Evolutionary conservation across 2,329 filamentous ascomycete species (phyloP).

Genomic region (Pochonia chlamydosporia): DNA sequence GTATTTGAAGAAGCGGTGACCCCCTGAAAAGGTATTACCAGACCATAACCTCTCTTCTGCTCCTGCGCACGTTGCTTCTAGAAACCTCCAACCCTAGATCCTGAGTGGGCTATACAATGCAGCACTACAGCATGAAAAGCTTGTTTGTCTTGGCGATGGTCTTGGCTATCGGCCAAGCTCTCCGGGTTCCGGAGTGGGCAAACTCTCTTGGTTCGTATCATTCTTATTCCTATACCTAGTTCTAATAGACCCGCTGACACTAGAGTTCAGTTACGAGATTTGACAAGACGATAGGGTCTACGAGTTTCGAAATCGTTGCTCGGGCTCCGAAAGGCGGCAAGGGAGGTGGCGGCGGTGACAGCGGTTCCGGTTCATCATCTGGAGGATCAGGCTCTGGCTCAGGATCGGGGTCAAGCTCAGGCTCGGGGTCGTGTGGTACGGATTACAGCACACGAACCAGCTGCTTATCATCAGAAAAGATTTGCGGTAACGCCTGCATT

Average conservation of each 20-base stretch:
- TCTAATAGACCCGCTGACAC: too few species aligned
- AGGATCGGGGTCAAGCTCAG: not conserved
- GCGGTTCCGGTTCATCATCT: not conserved
- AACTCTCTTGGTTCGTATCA: not conserved
- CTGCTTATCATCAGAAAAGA: not conserved
- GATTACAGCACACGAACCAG: not conserved
- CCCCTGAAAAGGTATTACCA: too few species aligned
- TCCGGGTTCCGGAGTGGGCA: not conserved
- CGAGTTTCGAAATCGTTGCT: not conserved
- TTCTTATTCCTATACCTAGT: not conserved
- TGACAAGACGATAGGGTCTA: not conserved
- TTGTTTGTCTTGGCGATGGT: not conserved
- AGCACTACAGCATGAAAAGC: not conserved
- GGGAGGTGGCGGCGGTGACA: not conserved
- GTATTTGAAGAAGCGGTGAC: not conserved
- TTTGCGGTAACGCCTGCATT: not conserved
- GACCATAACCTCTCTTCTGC: too few species aligned
- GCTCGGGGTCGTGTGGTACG: not conserved
- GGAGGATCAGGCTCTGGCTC: not conserved
- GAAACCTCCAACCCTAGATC: too few species aligned
- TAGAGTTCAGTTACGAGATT: not conserved
- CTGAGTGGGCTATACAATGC: too few species aligned
- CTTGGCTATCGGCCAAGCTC: not conserved
- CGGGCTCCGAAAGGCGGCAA: not conserved
- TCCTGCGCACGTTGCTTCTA: too few species aligned